Conservation (phyloP, 225 moss, liverwort and hornwort genomes). For the Antitrichia curtipendula region DNA sequence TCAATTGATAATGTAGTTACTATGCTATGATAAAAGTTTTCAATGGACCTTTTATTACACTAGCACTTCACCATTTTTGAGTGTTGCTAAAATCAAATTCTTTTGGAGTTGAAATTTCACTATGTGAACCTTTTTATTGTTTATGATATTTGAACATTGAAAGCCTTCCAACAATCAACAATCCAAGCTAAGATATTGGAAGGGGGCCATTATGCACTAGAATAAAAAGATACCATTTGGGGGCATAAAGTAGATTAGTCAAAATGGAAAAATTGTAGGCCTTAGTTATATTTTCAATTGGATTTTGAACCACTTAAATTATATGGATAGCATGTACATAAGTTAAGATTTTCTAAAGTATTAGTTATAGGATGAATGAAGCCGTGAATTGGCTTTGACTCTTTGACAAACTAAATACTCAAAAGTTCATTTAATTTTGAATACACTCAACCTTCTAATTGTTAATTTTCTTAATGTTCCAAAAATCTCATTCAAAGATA, state of each 20-base stretch:
- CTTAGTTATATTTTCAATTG: not conserved
- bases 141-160: not conserved
- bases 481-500: not conserved
- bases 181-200: no score
- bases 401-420: not conserved
- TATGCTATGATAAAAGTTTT: not conserved
- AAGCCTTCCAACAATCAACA: not conserved
- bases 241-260: not conserved
- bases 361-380: not conserved
- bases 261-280: not conserved
- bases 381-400: not conserved
- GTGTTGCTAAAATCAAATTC: not conserved
- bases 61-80: rapidly evolving
- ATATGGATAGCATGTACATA: not conserved
- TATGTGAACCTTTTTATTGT: not conserved
- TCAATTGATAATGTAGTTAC: rapidly evolving
- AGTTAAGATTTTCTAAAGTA: not conserved
- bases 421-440: not conserved
- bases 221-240: not conserved
- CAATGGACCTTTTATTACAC: not conserved
- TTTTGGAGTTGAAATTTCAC: not conserved
- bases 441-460: not conserved
- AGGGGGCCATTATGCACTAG: rapidly evolving
- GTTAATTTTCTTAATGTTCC: not conserved
- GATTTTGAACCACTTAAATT: rapidly evolving